Conservation (phyloP, 805 yeast species). For the Priceomyces melissophilus region DNA sequence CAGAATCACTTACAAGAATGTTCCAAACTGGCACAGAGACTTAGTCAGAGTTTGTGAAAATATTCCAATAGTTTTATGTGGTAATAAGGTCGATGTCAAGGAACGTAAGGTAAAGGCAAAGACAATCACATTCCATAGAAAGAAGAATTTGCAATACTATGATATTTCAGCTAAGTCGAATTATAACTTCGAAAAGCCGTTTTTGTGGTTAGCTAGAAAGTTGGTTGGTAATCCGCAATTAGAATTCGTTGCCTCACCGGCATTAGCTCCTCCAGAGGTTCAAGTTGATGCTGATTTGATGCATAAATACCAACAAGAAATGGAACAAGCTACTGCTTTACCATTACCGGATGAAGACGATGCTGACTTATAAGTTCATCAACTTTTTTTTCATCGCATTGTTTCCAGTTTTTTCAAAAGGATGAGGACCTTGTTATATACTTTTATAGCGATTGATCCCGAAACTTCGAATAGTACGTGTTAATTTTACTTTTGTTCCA, state of each 20-base stretch:
- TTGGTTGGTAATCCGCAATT: conserved; percentile 96
- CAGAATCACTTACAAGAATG: conserved; percentile 98
- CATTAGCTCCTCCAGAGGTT: conserved; percentile 99
- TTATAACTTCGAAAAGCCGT: conserved; percentile 99
- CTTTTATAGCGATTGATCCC: no score
- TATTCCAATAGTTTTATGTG: conserved; percentile 98
- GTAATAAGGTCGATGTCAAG: conserved; percentile 99
- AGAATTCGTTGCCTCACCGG: conserved; percentile 99
- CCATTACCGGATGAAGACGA: conserved; percentile 99
- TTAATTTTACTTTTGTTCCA: no score
- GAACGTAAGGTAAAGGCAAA: conserved; percentile 99
- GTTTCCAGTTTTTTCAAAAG: no score
- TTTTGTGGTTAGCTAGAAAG: conserved; percentile 99
- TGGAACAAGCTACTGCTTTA: conserved; percentile 98
- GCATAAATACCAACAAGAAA: conserved; percentile 98
- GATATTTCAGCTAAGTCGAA: conserved; percentile 99
- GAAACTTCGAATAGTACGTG: no score
- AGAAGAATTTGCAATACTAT: conserved; percentile 99
- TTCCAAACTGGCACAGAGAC: conserved; percentile 99
- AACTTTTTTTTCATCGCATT: not conserved
- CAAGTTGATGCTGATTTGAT: conserved; percentile 93
- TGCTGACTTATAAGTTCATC: conserved; percentile 78
- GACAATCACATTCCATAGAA: conserved; percentile 99
- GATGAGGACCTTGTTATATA: no score
- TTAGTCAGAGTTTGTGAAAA: conserved; percentile 99